Conservation (phyloP, 352 stramenopile genomes). For the Chrysophaeum taylorii region DNA sequence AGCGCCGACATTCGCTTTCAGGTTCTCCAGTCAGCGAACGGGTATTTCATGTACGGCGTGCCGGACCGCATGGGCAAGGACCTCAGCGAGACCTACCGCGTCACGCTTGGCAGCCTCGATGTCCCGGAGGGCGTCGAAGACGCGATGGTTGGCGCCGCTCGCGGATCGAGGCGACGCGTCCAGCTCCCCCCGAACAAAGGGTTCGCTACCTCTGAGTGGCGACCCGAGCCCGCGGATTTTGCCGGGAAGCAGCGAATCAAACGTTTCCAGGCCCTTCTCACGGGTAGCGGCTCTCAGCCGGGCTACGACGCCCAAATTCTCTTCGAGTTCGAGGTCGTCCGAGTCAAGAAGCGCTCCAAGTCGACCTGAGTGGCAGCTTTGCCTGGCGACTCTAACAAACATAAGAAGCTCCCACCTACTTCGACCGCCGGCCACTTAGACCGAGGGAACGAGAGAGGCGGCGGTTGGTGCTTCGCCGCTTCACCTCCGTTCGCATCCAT, state of each 20-base stretch:
- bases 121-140: conserved; percentile 36
- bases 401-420: too few species aligned
- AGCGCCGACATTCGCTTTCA: conserved; percentile 30
- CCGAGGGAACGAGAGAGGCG: too few species aligned
- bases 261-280: conserved; percentile 31
- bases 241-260: conserved; percentile 27
- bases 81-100: conserved; percentile 22
- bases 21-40: conserved; percentile 20
- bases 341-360: too few species aligned
- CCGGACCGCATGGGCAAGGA: conserved; percentile 18
- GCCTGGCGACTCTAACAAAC: too few species aligned
- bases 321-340: too few species aligned
- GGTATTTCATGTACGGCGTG: conserved; percentile 38
- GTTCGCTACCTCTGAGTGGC: conserved; percentile 37
- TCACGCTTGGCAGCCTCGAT: conserved; percentile 25
- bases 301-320: too few species aligned
- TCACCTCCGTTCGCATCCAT: too few species aligned
- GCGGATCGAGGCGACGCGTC: conserved; percentile 31
- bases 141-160: conserved; percentile 34
- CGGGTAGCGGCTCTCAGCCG: conserved; percentile 29
- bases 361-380: too few species aligned
- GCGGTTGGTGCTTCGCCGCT: too few species aligned
- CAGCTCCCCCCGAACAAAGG: conserved; percentile 28
- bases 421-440: too few species aligned
- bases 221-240: conserved; percentile 27